A percentile compares a stretch with the other conserved stretches of the same genome.
Conservation (phyloP, 2,329 filamentous ascomycete species). For the Sclerotinia glacialis region DNA sequence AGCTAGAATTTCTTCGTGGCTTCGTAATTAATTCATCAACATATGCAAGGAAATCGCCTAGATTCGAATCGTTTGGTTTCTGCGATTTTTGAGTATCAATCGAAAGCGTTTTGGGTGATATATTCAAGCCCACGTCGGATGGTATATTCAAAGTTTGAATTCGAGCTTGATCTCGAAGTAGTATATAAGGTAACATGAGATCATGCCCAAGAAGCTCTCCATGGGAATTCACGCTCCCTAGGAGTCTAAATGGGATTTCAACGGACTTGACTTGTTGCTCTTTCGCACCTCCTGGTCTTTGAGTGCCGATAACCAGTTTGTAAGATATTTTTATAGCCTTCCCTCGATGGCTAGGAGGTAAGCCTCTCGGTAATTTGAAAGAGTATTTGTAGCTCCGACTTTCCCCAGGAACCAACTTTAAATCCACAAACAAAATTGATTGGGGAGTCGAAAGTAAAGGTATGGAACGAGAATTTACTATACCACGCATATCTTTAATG, state of each 20-base stretch:
- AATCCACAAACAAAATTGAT: constrained; percentile 91
- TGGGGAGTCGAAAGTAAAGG: constrained; percentile 93
- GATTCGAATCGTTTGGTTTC: constrained; percentile 40
- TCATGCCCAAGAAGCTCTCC: constrained; percentile 91
- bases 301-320: constrained; percentile 85
- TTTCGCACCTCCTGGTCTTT: constrained; percentile 72
- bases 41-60: constrained; percentile 70
- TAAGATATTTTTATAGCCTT: constrained; percentile 94
- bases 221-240: constrained; percentile 85
- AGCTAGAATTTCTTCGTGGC: constrained; percentile 51
- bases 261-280: constrained; percentile 87
- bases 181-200: constrained; percentile 88
- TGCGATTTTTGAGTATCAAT: constrained; percentile 34
- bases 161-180: constrained; percentile 75
- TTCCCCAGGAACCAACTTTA: constrained; percentile 83
- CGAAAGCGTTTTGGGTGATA: constrained; percentile 24
- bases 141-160: constrained; percentile 34
- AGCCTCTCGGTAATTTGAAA: constrained; percentile 78
- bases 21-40: constrained; percentile 70
- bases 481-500: constrained; percentile 91
- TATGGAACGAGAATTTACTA: constrained; percentile 79
- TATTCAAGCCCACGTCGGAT: constrained; percentile 20
- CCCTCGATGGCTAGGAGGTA: constrained; percentile 89
- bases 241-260: constrained; percentile 86
- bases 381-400: constrained; percentile 83